phyloP scores from a whole-genome alignment of 2,329 filamentous ascomycete genomes.

The Fusarium kyushuense region DNA sequence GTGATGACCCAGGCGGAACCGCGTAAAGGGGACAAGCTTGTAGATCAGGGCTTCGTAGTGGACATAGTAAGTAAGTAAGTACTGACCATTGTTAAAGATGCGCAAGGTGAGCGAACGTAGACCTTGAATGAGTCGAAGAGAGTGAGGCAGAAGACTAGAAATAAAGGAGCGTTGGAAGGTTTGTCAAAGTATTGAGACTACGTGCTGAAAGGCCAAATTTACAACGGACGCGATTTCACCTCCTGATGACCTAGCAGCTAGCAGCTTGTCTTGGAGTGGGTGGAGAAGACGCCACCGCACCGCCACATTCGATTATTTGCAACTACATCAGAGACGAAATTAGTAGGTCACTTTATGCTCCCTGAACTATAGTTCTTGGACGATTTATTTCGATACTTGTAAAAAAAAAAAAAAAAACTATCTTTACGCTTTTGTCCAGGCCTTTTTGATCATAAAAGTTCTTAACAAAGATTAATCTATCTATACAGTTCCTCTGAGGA shows the following conservation, averaged over 20 bases:
- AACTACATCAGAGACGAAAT: too few species aligned
- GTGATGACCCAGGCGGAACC: conserved; percentile 25
- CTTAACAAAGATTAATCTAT: too few species aligned
- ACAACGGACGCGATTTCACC: conserved; percentile 9
- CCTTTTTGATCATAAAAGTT: too few species aligned
- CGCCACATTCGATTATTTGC: background rate
- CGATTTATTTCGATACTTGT: too few species aligned
- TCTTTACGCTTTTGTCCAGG: too few species aligned
- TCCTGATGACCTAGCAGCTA: conserved; percentile 6
- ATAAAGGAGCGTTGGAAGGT: conserved; percentile 46
- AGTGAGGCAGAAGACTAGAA: conserved; percentile 13
- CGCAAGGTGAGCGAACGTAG: conserved; percentile 36
- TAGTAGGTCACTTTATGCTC: too few species aligned
- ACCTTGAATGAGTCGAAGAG: conserved; percentile 26
- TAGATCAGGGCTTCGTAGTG: conserved; percentile 9
- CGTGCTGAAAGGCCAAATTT: conserved; percentile 12
- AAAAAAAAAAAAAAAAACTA: too few species aligned
- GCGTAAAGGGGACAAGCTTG: conserved; percentile 40
- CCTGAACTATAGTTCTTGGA: too few species aligned
- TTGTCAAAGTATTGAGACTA: conserved; percentile 14
- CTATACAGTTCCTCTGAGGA: too few species aligned
- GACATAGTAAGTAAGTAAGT: background rate
- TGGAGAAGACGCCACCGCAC: conserved; percentile 3
- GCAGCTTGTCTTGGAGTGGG: conserved; percentile 3
- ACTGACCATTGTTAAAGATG: conserved; percentile 45